Base-by-base conservation (phyloP, 1,284 basidiomycete species). In the Cutaneotrichosporon sp. region DNA sequence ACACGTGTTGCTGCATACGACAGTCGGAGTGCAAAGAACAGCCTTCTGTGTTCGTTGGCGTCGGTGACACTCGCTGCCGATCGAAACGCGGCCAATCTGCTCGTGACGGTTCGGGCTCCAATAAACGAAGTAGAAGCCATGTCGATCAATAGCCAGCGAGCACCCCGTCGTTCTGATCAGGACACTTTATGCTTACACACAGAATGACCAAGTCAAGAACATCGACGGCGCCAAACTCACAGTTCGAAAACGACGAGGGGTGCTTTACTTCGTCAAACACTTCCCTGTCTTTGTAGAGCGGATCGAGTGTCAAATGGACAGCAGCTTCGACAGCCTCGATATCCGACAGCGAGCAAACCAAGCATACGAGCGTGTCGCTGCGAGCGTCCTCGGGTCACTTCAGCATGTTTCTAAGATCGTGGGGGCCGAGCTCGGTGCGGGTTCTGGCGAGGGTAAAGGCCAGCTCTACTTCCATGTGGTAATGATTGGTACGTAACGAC, bases 401-500 rank as follows among this genome's bases (percentile, higher is more conserved):
- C 92, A 93, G 75, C 90, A 96, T 57, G 90, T 97, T 82, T 91
- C 91, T 10, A 94, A 92, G 71, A 77, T 91, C 77, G 87, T 90
- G 52, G 87, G 87, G 1, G 88, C 67, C 1, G 71, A 72, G 26
- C 65, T 64, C 9, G 66, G 87, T 61, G 42, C 42, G 3, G 42
- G 42, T 8, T 71, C 67, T 20, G 85, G 83, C 0, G 92, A 96
- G 65, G 94, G 94, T 74, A 98, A 98, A 74, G 91, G 91, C 1
- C 90, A 94, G 68, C 79, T 97, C 49, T 97, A 97, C 71, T 96
- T 93, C 65, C 89, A 96, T 67, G 90, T 97, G 61, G 86, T 97
- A 64, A 80, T 98, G 60, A 90, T 97, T 55, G 91, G 91, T 91
- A 61, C 64, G 86, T 78, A 31, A n/a, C n/a, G n/a, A n/a, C n/a